Base-by-base conservation (phyloP, 345 rosid species). In the Laguncularia racemosa region DNA sequence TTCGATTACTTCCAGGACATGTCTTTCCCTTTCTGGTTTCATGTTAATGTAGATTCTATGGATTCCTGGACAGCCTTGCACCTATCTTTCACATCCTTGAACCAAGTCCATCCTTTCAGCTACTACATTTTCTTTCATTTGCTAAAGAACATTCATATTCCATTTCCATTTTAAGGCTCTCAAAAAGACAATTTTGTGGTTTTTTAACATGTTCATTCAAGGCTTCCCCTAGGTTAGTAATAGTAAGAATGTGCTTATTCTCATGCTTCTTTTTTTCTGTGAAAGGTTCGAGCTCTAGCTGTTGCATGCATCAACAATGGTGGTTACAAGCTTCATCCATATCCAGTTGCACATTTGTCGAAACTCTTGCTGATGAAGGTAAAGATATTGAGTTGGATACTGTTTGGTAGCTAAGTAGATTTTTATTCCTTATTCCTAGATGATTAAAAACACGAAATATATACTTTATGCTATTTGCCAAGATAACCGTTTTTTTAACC, bases 241-340 rank as follows among this genome's bases (percentile, higher is more conserved):
- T 13, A 14, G 26, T 43, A 28, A 48, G 15, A 55, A 10, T 23
- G n/a, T 23, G 4, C 54, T 2, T 3, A 7, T 26, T 18, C 21
- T 46, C 52, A 45, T 55, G 38, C 46, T 16, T 6, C 16, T 40
- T 21, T 49, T 14, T 14, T 16, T 57, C n/a, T 16, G 12, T 45
- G 8, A 53, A 71, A 91, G 98, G 75, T 86, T 62, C 81, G 87
- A 53, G 78, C 72, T 13, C 58, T 84, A 14, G 87, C 84, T 16
- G 55, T 92, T 48, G 75, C 85, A 20, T 81, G 76, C 67, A 77
- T 92, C 61, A 84, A 92, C 65, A 78, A 59, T 71, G 79, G 77
- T 23, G 73, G 95, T 71, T 92, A 92, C 78, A 88, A 88, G 81
- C 95, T 88, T 73, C 96, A 92, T 66, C 98, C 98, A 1, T 92